These are phyloP conservation scores for Kluyveromyces nonfermentans DNA, from an alignment of 805 yeast species.

Conservation along the genomic window DNA sequence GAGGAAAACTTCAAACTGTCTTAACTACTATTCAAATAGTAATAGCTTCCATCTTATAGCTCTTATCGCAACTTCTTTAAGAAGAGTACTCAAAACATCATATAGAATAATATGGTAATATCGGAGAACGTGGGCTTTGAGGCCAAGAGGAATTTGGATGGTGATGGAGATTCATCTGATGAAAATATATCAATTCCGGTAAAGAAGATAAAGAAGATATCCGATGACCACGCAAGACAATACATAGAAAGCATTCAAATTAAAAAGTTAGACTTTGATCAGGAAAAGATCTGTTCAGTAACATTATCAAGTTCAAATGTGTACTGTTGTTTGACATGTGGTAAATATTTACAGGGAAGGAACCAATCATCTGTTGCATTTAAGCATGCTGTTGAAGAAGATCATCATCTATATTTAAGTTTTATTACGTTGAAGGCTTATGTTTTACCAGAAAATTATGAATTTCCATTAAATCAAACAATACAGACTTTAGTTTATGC, in stretches of 20 bases:
- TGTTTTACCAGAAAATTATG: constrained; percentile 52
- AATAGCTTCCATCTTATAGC: too few relatives aligned
- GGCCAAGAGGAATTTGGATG: background rate
- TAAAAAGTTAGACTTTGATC: constrained; percentile 50
- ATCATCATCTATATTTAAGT: constrained; percentile 57
- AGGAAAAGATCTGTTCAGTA: constrained; percentile 55
- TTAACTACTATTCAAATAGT: too few relatives aligned
- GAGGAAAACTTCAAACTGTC: background rate
- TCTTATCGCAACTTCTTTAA: too few relatives aligned
- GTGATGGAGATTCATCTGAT: background rate
- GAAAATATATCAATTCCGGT: background rate
- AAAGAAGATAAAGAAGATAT: background rate
- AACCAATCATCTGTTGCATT: constrained; percentile 57
- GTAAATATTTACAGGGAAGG: constrained; percentile 64
- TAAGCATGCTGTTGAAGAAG: constrained; percentile 50
- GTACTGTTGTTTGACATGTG: constrained; percentile 67
- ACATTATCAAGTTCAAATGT: constrained; percentile 53
- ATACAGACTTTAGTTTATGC: constrained; percentile 45
- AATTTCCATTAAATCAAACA: constrained; percentile 25
- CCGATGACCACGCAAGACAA: background rate
- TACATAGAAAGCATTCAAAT: constrained; percentile 25
- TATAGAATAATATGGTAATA: background rate
- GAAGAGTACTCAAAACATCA: background rate
- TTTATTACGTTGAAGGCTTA: constrained; percentile 41
- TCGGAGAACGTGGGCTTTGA: background rate